These are phyloP conservation scores for Casuarina cunninghamiana DNA, from an alignment of 306 rosid genomes.

Conservation along the genomic window DNA sequence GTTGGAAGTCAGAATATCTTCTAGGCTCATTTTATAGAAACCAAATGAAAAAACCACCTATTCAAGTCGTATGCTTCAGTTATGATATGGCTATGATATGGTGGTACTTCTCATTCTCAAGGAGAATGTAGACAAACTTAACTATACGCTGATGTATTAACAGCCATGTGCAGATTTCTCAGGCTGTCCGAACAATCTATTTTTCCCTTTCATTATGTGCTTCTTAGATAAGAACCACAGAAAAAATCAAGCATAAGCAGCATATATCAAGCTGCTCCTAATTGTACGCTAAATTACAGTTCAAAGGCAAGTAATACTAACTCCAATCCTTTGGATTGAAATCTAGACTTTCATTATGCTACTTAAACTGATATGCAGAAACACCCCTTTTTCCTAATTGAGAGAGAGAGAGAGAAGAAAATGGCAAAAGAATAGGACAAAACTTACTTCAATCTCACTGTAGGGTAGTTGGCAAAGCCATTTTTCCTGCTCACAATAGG, in stretches of 20 bases:
- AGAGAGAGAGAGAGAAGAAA: not conserved
- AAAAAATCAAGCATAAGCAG: not conserved
- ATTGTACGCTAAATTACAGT: not conserved
- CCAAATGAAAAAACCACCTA: not conserved
- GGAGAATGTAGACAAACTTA: not conserved
- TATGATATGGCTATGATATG: not conserved
- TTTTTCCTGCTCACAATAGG: slow-evolving; percentile 67
- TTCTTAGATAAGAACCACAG: not conserved
- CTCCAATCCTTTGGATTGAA: not conserved
- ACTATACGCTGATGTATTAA: not conserved
- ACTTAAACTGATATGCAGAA: not conserved
- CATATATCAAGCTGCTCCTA: not conserved
- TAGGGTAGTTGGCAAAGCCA: slow-evolving; percentile 73
- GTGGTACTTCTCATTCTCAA: not conserved
- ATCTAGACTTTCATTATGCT: not conserved
- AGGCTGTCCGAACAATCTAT: not conserved
- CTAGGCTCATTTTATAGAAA: not conserved
- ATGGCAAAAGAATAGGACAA: not conserved
- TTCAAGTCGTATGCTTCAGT: not conserved
- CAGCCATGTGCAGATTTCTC: not conserved
- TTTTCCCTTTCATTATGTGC: not conserved
- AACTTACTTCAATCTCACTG: slow-evolving; percentile 92
- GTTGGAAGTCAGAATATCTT: not conserved
- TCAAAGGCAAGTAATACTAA: not conserved
- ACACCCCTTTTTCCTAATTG: too few species aligned